Evolutionary conservation across 495 filamentous ascomycete genomes (phyloP), one percentile per base, ranked within the genome.

Genomic region (Xylaria longipes): DNA sequence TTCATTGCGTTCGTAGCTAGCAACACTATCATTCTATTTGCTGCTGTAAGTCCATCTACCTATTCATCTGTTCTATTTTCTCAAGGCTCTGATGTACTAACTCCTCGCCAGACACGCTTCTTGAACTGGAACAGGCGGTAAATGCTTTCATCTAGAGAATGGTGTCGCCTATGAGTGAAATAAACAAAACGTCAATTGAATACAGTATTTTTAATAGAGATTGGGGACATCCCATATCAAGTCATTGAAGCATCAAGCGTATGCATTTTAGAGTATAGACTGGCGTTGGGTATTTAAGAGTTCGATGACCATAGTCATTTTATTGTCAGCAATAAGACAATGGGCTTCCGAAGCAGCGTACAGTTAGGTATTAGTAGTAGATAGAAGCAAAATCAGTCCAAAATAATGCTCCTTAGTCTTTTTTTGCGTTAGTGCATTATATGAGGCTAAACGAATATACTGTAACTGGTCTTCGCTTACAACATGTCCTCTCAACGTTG

Each of bases 11-110:
- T 92, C 75, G 82, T 94, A 60, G 92, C 83, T n/a, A 91, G 88
- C 70, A 95, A 94, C 77, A 76, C 94, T 77, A 86, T 93, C 25
- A 88, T 97, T 66, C 75, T 97, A 54, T 93, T 94, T 74, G 12
- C 91, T 29, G 92, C 89, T 50, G 87, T 89, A 84, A 85, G 88
- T 72, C 31, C 35, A 52, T 60, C 29, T 17, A 1, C 22, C 37
- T 27, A 27, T 25, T 37, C 8, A 4, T 46, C 35, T 5, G 4
- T 45, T 5, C 17, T 39, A 27, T 37, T 65, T 4, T 31, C 33
- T 31, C 0, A 11, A 58, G 7, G 14, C 1, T 20, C 17, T 15
- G 4, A 58, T 12, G 3, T 66, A 33, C 69, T 65, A 37, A 71
- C 25, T 27, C 4, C 25, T 58, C 12, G 1, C 27, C 22, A 71